Evolutionary conservation across 331 rosid genomes (phyloP).

Genomic region (Quercus tomentella): DNA sequence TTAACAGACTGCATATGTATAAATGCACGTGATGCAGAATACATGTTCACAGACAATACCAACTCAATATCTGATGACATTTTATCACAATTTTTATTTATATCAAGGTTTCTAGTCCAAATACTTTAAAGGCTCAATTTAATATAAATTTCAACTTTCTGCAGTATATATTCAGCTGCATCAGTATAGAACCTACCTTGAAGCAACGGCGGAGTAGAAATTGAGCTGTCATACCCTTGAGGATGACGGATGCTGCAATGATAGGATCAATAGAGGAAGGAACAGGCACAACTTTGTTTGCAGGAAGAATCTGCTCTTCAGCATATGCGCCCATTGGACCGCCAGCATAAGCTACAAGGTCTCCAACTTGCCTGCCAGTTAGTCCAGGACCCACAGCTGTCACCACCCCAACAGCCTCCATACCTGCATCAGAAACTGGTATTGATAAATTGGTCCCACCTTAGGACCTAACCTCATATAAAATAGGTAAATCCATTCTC

Average conservation of each 20-base stretch:
- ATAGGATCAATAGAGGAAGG: constrained; percentile 72
- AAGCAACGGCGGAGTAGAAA: constrained; percentile 66
- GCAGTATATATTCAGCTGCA: neutral
- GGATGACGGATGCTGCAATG: constrained; percentile 66
- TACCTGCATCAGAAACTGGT: constrained; percentile 37
- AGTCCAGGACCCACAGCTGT: constrained; percentile 82
- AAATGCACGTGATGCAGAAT: neutral
- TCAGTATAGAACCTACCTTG: constrained; percentile 42
- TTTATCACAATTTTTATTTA: neutral
- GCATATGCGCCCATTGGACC: constrained; percentile 83
- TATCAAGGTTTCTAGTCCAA: neutral
- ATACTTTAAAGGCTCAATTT: neutral
- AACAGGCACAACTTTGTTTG: constrained; percentile 60
- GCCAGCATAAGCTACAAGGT: constrained; percentile 77
- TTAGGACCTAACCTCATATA: neutral
- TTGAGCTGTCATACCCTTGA: constrained; percentile 85
- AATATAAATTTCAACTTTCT: neutral
- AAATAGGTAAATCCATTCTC: neutral
- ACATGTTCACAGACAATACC: neutral
- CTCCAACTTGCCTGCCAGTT: constrained; percentile 75
- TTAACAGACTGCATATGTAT: neutral
- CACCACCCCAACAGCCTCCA: constrained; percentile 93
- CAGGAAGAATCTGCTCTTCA: constrained; percentile 93
- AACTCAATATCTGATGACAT: neutral
- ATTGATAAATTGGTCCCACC: neutral